Evolutionary conservation across 345 rosid species (phyloP), one percentile per base, ranked within the genome.

Genomic region (Populus tremula): DNA sequence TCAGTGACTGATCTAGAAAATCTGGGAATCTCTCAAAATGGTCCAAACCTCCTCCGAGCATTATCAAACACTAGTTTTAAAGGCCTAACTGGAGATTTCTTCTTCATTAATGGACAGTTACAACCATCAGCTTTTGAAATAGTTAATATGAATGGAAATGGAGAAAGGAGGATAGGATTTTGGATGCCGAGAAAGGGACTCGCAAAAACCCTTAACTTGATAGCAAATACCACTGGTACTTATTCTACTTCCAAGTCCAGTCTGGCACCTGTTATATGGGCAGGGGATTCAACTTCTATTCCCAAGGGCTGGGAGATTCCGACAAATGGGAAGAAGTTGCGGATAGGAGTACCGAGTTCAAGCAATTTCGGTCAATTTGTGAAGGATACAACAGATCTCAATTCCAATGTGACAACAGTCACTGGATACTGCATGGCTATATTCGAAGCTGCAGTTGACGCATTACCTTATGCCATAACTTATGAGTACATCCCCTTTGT

Each of bases 51-150:
- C 35, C n/a, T 33, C 20, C 27, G 66, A 11, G 63, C 67, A 29
- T 47, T 89, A 20, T 67, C 71, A 38, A 65, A 18, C 0, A 73
- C 21, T 10, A 77, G 18, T 21, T 80, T 89, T 78, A 67, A 70
- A 11, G 89, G 90, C 23, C 74, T 84, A 0, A 27, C 84, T 6
- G 92, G 90, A 8, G 70, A 86, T 2, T 84, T 87, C 62, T 12
- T 14, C 17, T 77, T 85, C 29, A 43, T 69, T 31, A 67, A 80
- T 17, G 84, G 88, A 23, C 86, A 87, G 54, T 36, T 84, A 20
- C 77, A 71, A 5, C 66, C 77, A 21, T 67, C 80, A 6, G 77
- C 78, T 27, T 87, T 73, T 27, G 67, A 87, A 64, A 78, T 89
- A 43, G 65, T 87, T 6, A 89, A 87, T 70, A 81, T 89, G 33